Base-by-base conservation (phyloP, 495 filamentous ascomycete species). In the Tricharina praecox region DNA sequence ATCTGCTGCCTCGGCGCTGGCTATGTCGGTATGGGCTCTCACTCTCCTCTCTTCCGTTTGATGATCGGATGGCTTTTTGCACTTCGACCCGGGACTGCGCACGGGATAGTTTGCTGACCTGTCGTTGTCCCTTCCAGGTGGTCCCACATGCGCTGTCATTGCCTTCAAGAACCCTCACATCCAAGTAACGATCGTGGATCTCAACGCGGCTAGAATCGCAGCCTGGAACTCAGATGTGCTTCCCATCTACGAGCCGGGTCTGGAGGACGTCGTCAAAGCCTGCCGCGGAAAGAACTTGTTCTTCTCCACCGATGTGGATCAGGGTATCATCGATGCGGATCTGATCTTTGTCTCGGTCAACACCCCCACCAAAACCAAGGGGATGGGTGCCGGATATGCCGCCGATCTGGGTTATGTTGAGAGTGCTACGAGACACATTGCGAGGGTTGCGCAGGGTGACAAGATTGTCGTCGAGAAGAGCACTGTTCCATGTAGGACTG, bases 401-500 rank as follows among this genome's bases (percentile, higher is more conserved):
- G 79, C 78, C 4, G 78, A 88, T 52, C 69, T 87, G 53, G 73
- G 72, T 15, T 75, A 75, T 5, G 68, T 87, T n/a, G 83, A 92
- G 59, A 68, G 70, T 30, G 83, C 78, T 0, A 72, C 73, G 5
- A 65, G 73, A 33, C 73, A 72, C 23, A 77, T 88, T 25, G 84
- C 83, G 0, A 63, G 70, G 39, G 64, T 78, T 43, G 76, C 83
- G 8, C 73, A 68, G 37, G 61, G 68, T 4, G 79, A 79, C 18
- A 75, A 79, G 34, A 82, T 88, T 48, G 68, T 92, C 16, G 83
- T 88, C 1, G 84, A 88, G 65, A 88, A 88, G 64, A 79, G 74
- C 36, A 92, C 84, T 0, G 84, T 92, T 23, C 84, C 84, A 3
- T 84, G 79, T 53, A 68, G 79, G 16, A 92, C 84, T 3, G 78